Evolutionary conservation across 1,284 basidiomycete genomes (phyloP), one percentile per base, ranked within the genome.

Genomic region (Trametes hirsuta): DNA sequence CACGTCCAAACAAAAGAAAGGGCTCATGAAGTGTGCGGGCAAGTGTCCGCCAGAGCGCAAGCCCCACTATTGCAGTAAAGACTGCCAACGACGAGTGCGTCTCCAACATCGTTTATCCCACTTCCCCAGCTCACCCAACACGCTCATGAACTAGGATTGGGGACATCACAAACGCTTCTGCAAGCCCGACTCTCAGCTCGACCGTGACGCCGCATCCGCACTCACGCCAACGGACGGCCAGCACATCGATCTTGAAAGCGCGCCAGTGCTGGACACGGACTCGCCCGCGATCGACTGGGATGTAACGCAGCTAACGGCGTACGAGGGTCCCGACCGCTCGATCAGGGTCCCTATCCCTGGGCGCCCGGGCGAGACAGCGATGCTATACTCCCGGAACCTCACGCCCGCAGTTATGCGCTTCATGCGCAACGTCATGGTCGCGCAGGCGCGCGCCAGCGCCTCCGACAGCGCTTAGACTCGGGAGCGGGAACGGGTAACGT

Each of bases 391-490:
- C 4, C 39, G 37, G 46, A 37, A 58, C 44, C 25, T 52, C 39
- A 35, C 50, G 3, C 56, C 56, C 30, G 50, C 40, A 2, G 34
- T 47, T 37, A 47, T 52, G 56, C 44, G 45, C 37, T 25, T 34
- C 30, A 42, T 58, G 56, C 50, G 48, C 50, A 45, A 53, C 48
- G n/a, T 22, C 39, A 48, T 58, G 41, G 44, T 39, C 36, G 36
- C 30, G 18, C 39, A 30, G 40, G 55, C 42, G 35, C 41, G 44
- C 35, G 50, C 39, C 4, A 12, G 11, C 15, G 25, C 10, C 4
- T 34, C 30, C 34, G 15, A 39, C 30, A 40, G 15, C n/a, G 22
- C n/a, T 34, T 9, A 25, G 11, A 46, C 9, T 8, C 4, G 30
- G 44, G 44, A 25, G 12, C 22, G 30, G 30, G 8, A 30, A 30